Evolutionary conservation across 768 basidiomycete species (phyloP), one percentile per base, ranked within the genome.

Genomic region (Panus rudis): DNA sequence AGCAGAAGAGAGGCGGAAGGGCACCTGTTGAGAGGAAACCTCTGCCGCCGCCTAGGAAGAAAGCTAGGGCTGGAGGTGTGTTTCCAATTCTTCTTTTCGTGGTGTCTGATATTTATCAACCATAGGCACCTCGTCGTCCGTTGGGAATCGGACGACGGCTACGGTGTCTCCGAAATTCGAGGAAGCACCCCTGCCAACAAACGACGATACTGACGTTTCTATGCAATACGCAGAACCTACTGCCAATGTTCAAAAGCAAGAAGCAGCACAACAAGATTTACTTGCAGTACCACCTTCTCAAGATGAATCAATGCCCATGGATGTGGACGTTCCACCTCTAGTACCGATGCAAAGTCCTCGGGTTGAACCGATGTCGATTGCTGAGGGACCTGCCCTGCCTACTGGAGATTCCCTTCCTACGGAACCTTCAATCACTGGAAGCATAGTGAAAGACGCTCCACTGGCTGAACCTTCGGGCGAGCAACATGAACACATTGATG

Each of bases 1-100:
- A 84, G 25, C 75, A 79, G 40, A 75, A 78, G 50, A 72, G 91
- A 24, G 75, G 79, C 23, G 78, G 79, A 17, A 66, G 84, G 12
- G 59, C 63, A 17, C 56, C 67, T 12, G 48, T 70, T 8, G 77
- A 79, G 20, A 65, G 70, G 28, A 61, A 59, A n/a, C 52, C 58
- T 3, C 48, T 68, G 23, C 74, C 71, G 25, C 75, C 78, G 8
- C 75, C 78, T 23, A 58, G 66, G 61, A 82, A 81, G 63, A 70
- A 67, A 26, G 63, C 64, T 46, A 75, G 74, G 37, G 69, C 64
- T n/a, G n/a, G n/a, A 17, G 70, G 78, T 68, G 44, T 39, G 57
- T 42, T 6, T 39, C 24, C 44, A 37, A 23, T 46, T 14, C 25
- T 32, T 41, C 44, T 25, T 30, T 37, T 24, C n/a, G n/a, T n/a